Evolutionary conservation across 306 rosid species (phyloP).

Genomic region (Lathyrus aphaca): DNA sequence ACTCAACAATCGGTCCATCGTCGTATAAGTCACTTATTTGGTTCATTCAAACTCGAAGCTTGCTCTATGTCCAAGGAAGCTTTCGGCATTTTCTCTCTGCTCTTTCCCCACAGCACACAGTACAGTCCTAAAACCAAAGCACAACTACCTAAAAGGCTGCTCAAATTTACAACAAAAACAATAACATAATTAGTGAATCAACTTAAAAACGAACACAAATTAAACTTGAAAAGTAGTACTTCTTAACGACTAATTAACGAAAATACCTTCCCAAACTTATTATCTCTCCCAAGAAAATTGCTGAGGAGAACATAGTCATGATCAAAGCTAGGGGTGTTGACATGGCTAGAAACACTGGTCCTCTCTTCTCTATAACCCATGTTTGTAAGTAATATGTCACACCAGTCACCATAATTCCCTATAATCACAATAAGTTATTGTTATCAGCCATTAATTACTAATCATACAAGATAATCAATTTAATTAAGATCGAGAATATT

Average conservation of each 20-base stretch:
- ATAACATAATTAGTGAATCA: neutral
- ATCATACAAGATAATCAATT: neutral
- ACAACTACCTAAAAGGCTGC: conserved; percentile 68
- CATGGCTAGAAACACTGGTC: conserved; percentile 86
- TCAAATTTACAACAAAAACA: conserved; percentile 8
- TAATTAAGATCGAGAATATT: conserved; percentile 32
- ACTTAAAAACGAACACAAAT: neutral
- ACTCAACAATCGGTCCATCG: neutral
- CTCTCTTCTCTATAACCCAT: conserved; percentile 83
- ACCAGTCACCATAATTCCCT: conserved; percentile 87
- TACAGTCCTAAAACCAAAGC: conserved; percentile 69
- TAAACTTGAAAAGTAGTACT: neutral
- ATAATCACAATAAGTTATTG: conserved; percentile 9
- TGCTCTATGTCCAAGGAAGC: conserved; percentile 41
- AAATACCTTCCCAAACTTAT: conserved; percentile 74
- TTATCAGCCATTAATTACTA: conserved; percentile 7
- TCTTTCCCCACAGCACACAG: conserved; percentile 80
- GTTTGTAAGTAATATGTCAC: conserved; percentile 79
- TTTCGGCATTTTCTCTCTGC: conserved; percentile 51
- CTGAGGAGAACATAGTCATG: conserved; percentile 64
- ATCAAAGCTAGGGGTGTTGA: conserved; percentile 67
- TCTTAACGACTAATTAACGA: neutral
- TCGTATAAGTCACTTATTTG: neutral
- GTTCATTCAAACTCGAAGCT: neutral
- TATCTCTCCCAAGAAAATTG: conserved; percentile 63